phyloP scores from a whole-genome alignment of 768 basidiomycete genomes.

The Russula ochroleuca region DNA sequence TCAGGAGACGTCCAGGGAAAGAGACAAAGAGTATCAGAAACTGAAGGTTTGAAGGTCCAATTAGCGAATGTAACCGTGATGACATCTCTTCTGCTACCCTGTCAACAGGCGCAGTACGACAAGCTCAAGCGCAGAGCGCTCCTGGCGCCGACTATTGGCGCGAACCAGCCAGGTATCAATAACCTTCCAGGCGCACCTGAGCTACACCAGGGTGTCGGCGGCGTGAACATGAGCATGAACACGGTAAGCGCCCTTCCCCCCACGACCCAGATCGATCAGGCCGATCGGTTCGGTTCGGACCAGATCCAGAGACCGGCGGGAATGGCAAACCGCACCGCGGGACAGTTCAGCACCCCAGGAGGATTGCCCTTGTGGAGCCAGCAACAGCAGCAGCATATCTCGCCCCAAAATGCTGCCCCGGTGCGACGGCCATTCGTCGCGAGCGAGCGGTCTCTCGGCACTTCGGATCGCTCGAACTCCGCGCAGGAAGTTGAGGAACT shows the following conservation, averaged over 20 bases:
- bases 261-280: not conserved
- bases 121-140: constrained; percentile 79
- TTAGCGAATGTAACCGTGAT: not conserved
- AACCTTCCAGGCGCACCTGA: constrained; percentile 12
- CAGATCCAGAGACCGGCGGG: constrained; percentile 16
- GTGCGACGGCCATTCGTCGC: constrained; percentile 38
- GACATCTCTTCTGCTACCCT: not conserved
- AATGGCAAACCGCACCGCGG: constrained; percentile 6
- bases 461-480: constrained; percentile 46
- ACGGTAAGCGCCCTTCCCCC: constrained; percentile 1
- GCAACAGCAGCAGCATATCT: not conserved
- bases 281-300: not conserved
- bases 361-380: constrained; percentile 17
- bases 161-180: constrained; percentile 15
- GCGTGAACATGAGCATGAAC: constrained; percentile 5
- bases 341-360: constrained; percentile 11
- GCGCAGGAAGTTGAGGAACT: constrained; percentile 70
- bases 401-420: constrained; percentile 1
- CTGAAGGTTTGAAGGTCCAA: constrained; percentile 53
- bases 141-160: constrained; percentile 38
- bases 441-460: constrained; percentile 45
- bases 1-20: constrained; percentile 68
- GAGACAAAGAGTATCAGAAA: constrained; percentile 85
- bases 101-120: constrained; percentile 62
- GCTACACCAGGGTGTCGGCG: constrained; percentile 1